Evolutionary conservation across 805 yeast species (phyloP), one percentile per base, ranked within the genome.

Genomic region (Candida maltosa): DNA sequence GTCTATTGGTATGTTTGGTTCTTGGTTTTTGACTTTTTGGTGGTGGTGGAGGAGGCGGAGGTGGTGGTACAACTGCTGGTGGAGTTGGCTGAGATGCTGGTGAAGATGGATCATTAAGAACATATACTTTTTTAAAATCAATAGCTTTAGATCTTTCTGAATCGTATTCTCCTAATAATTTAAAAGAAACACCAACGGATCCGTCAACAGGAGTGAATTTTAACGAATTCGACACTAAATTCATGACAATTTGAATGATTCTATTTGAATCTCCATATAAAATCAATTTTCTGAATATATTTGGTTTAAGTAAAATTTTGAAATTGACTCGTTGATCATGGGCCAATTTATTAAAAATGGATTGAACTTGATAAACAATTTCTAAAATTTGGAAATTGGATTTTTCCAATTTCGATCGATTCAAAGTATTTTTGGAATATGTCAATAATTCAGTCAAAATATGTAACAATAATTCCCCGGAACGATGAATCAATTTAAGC

Each of bases 161-260:
- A 49, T 83, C 93, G 51, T 81, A 85, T 50, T 79, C 85, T 26
- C 93, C 93, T 14, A 82, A 37, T n/a, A 82, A 55, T 42, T 68
- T 73, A 44, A 83, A 74, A 1, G 69, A 54, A 6, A 87, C 86
- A 19, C 71, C 70, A 9, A 89, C 94, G 11, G 75, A 71, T 2
- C 97, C 97, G 40, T 87, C 86, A 12, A 80, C 83, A 0, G 96
- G 96, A 0, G 97, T 89, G 50, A 93, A 93, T 56, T 93, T 93
- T 48, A 93, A 66, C 0, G 95, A 80, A 59, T 93, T 91, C 12
- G 94, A 83, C 7, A 91, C 93, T 37, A 93, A 66, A 51, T 93
- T 93, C 89, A 91, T 88, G 5, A 91, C 80, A 32, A 93, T 83
- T 57, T 91, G 98, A 37, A 87, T 77, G 27, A 93, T 85, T 53